Base-by-base conservation (phyloP, 176 grass and related monocot species). In the Avena insularis region DNA sequence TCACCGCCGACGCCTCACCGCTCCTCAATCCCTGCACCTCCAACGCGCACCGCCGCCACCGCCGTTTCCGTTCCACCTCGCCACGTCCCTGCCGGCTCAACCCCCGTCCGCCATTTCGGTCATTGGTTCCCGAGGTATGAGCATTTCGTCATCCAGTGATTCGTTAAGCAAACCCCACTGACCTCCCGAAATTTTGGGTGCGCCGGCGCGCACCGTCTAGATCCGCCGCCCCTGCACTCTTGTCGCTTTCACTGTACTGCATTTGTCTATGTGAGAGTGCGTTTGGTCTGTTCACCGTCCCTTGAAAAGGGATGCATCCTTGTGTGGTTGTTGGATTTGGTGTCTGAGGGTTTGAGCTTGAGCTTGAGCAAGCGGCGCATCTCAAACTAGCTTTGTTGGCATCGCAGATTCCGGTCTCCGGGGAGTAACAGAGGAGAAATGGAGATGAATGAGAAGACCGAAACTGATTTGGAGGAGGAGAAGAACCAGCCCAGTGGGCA, bases 381-480 rank as follows among this genome's bases (percentile, higher is more conserved):
- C 71, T 76, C 63, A 87, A 29, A 51, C 63, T 46, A 14, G 15
- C 76, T 90, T 13, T 71, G 7, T 67, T 79, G 46, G 67, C 21
- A 38, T 20, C 45, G 7, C 55, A 82, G 79, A 36, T 48, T 66
- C 61, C 73, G 77, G 23, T 23, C 40, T 86, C 12, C 35, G 1
- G n/a, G 3, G 46, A 58, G 91, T 20, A 75, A 35, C 15, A 29
- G 59, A 27, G 59, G 63, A 65, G 81, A 84, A 77, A 89, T 91
- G 91, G 87, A 91, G 77, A 77, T 72, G 78, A 83, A 62, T 43
- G 84, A 89, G 71, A 93, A 85, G 84, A 90, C 48, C 60, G 82
- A 43, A n/a, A 2, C 20, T 5, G 74, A 55, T 68, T 68, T 92
- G 91, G 84, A 91, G 66, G 84, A 84, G 88, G 88, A 91, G 59